A percentile compares a stretch with the other conserved stretches of the same genome.
These are phyloP conservation scores for Phytophthora ohioensis DNA, from an alignment of 352 stramenopile species.

Conservation along the genomic window DNA sequence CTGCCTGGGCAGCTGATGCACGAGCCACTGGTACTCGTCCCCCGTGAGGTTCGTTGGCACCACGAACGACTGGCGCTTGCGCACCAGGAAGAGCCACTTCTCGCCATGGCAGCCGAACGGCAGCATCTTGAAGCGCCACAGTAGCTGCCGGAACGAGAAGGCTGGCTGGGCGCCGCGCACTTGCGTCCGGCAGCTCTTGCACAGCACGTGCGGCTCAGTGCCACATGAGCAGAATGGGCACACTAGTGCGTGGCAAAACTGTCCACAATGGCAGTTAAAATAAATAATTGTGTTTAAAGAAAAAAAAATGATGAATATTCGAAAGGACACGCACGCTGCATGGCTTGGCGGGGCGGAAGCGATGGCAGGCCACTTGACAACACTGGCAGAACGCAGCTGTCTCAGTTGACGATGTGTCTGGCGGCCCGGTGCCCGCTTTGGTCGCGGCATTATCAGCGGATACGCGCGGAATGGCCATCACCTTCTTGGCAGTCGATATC, in stretches of 20 bases:
- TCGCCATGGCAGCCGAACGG: slow-evolving; percentile 54
- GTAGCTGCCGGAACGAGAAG: slow-evolving; percentile 55
- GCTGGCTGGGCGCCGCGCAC: slow-evolving; percentile 43
- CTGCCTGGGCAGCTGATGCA: slow-evolving; percentile 36
- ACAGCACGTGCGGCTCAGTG: slow-evolving; percentile 37
- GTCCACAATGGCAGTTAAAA: slow-evolving; percentile 13
- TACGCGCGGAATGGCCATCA: slow-evolving; percentile 21
- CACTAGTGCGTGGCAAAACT: slow-evolving; percentile 51
- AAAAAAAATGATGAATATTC: slow-evolving; percentile 4
- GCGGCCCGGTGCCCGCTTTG: slow-evolving; percentile 1
- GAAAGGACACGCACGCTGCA: slow-evolving; percentile 49
- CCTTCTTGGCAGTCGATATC: slow-evolving; percentile 25
- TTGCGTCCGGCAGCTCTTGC: slow-evolving; percentile 56
- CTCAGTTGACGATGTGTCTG: slow-evolving; percentile 9
- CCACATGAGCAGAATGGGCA: slow-evolving; percentile 60
- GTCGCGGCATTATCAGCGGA: slow-evolving; percentile 1
- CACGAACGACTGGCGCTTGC: slow-evolving; percentile 45
- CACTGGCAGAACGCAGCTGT: slow-evolving; percentile 42
- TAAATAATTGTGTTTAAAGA: slow-evolving; percentile 13
- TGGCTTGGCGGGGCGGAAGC: slow-evolving; percentile 43
- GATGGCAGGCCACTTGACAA: slow-evolving; percentile 54
- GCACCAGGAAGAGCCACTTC: slow-evolving; percentile 59
- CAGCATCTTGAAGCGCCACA: slow-evolving; percentile 63
- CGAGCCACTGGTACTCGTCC: slow-evolving; percentile 49
- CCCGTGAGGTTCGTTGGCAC: slow-evolving; percentile 38